Base-by-base conservation (phyloP, 139 green algal species). In the Eudorina sp. region DNA sequence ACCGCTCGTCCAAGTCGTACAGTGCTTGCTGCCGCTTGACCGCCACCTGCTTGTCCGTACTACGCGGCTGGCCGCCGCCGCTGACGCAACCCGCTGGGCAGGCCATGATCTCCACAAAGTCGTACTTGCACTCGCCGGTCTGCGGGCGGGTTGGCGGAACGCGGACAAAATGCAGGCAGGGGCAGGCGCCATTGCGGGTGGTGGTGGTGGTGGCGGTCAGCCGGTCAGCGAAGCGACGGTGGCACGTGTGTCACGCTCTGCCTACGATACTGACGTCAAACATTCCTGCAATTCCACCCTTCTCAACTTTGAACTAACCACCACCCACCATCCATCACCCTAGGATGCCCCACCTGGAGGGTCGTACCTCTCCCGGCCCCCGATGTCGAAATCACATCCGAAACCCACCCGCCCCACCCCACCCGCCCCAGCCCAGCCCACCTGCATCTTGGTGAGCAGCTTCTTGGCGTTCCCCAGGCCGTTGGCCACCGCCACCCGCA, bases 391-490 rank as follows among this genome's bases (percentile, higher is more conserved):
- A n/a, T n/a, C n/a, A n/a, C n/a, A n/a, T n/a, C n/a, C n/a, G n/a
- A n/a, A n/a, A n/a, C n/a, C n/a, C n/a, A n/a, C 53, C 53, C 64
- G 31, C 64, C 16, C 64, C 29, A 4, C 25, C 34, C 19, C 55
- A 23, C 64, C n/a, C 64, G 29, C 64, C 7, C 66, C 4, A 19
- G 36, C 70, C 19, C 40, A 53, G 18, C n/a, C 11, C 43, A 82
- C 76, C 76, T 85, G 81, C 86, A 90, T 85, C 75, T 86, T 83
- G 25, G 62, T 94, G 53, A 97, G 89, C 25, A 97, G 75, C 89
- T 95, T 96, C 92, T 96, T 96, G 60, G 94, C 94, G 77, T 96
- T 96, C 73, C 94, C 94, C 29, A 97, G 89, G 55, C 94, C 94
- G 85, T 97, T 97, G 45, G 92, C 94, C 62, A 72, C 62, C 70